phyloP scores from a whole-genome alignment of 495 filamentous ascomycete species.

The Chaetomium fimeti region DNA sequence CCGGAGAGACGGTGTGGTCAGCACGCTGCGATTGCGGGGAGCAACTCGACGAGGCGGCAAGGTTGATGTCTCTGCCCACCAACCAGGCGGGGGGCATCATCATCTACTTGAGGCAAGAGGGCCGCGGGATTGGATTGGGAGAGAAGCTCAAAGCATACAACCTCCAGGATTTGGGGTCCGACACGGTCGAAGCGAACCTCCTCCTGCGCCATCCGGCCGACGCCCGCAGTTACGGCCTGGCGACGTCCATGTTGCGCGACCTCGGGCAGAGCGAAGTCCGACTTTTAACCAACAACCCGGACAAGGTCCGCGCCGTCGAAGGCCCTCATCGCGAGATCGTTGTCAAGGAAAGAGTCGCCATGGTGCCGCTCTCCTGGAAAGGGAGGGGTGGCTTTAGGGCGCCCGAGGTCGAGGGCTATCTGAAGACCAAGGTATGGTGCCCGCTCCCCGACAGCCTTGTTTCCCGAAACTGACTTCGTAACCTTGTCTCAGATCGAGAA shows the following conservation, averaged over 20 bases:
- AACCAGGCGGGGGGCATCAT: constrained; percentile 79
- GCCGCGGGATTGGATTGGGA: constrained; percentile 87
- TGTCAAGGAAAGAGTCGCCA: constrained; percentile 86
- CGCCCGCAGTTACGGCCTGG: constrained; percentile 88
- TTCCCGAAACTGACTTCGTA: constrained; percentile 14
- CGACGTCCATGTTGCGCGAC: constrained; percentile 90
- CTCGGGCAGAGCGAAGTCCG: constrained; percentile 74
- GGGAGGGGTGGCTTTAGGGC: constrained; percentile 80
- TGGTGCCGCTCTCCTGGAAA: constrained; percentile 95
- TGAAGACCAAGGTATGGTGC: constrained; percentile 79
- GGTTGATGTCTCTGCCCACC: constrained; percentile 79
- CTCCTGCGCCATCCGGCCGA: constrained; percentile 90
- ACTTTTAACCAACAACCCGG: constrained; percentile 95
- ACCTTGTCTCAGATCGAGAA: constrained; percentile 43
- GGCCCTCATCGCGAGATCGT: constrained; percentile 82
- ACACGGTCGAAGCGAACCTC: constrained; percentile 95
- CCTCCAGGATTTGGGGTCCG: constrained; percentile 88
- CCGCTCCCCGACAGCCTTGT: constrained; percentile 17
- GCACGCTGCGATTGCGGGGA: constrained; percentile 97
- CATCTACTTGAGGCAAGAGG: constrained; percentile 93
- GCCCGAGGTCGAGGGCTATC: constrained; percentile 86
- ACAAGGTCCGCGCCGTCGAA: constrained; percentile 93
- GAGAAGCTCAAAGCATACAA: constrained; percentile 99
- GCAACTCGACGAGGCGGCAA: constrained; percentile 92
- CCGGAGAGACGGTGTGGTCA: constrained; percentile 96